Evolutionary conservation across 2,329 filamentous ascomycete species (phyloP), one percentile per base, ranked within the genome.

Genomic region (Teratosphaeria epicoccoides): DNA sequence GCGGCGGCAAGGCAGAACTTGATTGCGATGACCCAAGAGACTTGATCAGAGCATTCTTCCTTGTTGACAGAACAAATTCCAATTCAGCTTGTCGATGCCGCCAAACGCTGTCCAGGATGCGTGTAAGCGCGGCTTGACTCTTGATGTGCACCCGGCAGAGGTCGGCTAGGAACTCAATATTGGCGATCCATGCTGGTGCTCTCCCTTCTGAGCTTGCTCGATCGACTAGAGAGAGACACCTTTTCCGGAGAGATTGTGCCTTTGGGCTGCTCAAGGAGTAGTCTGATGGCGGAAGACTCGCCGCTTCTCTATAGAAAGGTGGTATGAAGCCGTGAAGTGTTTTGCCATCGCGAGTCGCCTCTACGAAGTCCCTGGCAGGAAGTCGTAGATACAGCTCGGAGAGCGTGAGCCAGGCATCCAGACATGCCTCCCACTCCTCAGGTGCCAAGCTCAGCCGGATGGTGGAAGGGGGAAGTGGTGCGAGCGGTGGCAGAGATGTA

Each of bases 341-440:
- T 29, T 77, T 75, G 58, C 87, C 80, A 4, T 77, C 75, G 2
- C 68, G 58, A 7, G 80, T 73, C 24, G 70, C 67, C 17, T 37
- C 29, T 68, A 64, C 55, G 22, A 93, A 85, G 0, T 80, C 71
- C 1, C 74, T 62, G 6, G 80, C 74, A 0, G 78, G 61, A 0
- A 85, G 69, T 12, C 77, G 74, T 25, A 93, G 68, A 56, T 89
- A 80, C 2, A 82, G 76, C 49, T 83, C 76, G 6, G 81, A 72
- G 6, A 95, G 75, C 10, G 80, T 72, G 17, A 82, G 71, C 88
- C 88, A 96, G 29, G 87, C 83, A 56, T 85, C 79, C 46, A 94
- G 72, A 65, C 85, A 88, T 26, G 79, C 75, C 57, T 84, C 76
- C 89, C 89, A 95, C 69, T 95, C 87, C 48, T 76, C 71, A 3